phyloP scores from a whole-genome alignment of 306 rosid genomes.

The Herpetospermum pedunculosum region DNA sequence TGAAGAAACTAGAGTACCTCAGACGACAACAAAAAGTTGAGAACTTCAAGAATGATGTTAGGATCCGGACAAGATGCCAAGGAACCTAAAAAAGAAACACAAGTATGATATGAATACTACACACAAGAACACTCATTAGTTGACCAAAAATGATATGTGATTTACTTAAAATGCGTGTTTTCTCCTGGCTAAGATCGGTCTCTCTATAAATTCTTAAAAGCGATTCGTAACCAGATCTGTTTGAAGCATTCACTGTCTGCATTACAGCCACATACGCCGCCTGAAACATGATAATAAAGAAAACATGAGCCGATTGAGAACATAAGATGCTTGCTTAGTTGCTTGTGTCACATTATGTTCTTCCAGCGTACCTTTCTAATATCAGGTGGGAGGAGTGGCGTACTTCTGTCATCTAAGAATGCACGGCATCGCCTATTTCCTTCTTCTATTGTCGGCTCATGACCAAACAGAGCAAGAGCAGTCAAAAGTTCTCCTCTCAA shows the following conservation, averaged over 20 bases:
- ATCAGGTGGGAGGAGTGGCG: constrained; percentile 84
- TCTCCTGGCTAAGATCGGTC: constrained; percentile 82
- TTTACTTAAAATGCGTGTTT: constrained; percentile 75
- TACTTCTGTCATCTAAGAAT: constrained; percentile 66
- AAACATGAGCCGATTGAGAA: not conserved
- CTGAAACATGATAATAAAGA: constrained; percentile 36
- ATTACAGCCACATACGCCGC: constrained; percentile 79
- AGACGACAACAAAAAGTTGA: constrained; percentile 30
- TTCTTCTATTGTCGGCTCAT: constrained; percentile 62
- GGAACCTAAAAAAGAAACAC: constrained; percentile 21
- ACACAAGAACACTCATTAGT: not conserved
- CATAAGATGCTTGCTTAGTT: not conserved
- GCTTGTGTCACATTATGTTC: constrained; percentile 1
- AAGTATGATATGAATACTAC: not conserved
- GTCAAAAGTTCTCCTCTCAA: constrained; percentile 89
- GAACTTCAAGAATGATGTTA: constrained; percentile 33
- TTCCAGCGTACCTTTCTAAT: constrained; percentile 52
- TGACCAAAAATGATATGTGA: not conserved
- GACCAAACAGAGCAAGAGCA: constrained; percentile 64
- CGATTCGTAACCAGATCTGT: constrained; percentile 55
- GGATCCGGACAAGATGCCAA: constrained; percentile 33
- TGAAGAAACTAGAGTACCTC: constrained; percentile 17
- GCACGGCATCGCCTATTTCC: constrained; percentile 63
- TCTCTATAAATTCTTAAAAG: constrained; percentile 73
- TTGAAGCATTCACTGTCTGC: constrained; percentile 41